Evolutionary conservation across 371 early-diverging fungal species (phyloP).

Genomic region (Mucor velutinosus): DNA sequence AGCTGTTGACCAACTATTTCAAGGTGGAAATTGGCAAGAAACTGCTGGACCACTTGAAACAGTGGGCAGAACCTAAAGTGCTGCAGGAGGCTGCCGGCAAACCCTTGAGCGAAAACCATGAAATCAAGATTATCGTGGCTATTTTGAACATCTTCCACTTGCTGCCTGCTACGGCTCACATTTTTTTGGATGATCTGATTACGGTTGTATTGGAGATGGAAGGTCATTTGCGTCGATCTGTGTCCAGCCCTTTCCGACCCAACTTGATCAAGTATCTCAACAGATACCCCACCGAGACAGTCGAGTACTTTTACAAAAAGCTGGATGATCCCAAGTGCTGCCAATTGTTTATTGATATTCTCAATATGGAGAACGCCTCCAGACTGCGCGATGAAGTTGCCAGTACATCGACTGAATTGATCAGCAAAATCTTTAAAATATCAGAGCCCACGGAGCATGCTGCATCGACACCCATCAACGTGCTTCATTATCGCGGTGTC

Average conservation of each 20-base stretch:
- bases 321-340: constrained; percentile 57
- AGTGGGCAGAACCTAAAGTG: constrained; percentile 88
- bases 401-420: constrained; percentile 57
- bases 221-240: constrained; percentile 71
- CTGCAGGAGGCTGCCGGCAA: constrained; percentile 81
- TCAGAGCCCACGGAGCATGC: constrained; percentile 22
- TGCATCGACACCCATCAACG: neutral
- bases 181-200: constrained; percentile 91
- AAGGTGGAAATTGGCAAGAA: constrained; percentile 98
- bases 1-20: constrained; percentile 95
- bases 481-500: constrained; percentile 62
- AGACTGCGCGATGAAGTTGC: constrained; percentile 74
- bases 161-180: constrained; percentile 89
- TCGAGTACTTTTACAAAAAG: constrained; percentile 83
- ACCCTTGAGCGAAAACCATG: constrained; percentile 85
- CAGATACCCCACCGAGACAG: constrained; percentile 82
- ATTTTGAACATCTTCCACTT: constrained; percentile 93
- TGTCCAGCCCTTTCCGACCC: constrained; percentile 91
- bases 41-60: constrained; percentile 92
- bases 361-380: constrained; percentile 64
- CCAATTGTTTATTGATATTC: constrained; percentile 73
- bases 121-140: constrained; percentile 91
- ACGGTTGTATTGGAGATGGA: constrained; percentile 87
- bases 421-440: constrained; percentile 57
- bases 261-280: constrained; percentile 91